phyloP scores from a whole-genome alignment of 2,329 filamentous ascomycete genomes.

The Scedosporium minutisporum region DNA sequence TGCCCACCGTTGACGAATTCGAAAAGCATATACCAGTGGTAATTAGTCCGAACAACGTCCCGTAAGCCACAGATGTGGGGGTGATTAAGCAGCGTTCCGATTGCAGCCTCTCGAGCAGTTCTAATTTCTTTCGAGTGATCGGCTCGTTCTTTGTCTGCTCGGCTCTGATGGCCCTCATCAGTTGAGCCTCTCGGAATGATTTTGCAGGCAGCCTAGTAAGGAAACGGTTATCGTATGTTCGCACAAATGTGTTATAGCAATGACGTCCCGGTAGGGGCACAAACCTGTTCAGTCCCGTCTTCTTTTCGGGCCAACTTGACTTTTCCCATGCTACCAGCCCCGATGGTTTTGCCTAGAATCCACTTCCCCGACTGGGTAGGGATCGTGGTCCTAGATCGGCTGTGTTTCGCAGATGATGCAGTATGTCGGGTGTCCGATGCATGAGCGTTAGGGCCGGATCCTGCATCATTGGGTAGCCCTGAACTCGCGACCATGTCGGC shows the following conservation, averaged over 20 bases:
- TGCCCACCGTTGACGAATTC: slow-evolving; percentile 98
- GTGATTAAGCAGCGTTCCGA: slow-evolving; percentile 87
- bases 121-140: slow-evolving; percentile 95
- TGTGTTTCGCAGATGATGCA: slow-evolving; percentile 27
- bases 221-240: background rate
- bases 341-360: slow-evolving; percentile 93
- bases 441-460: background rate
- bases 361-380: slow-evolving; percentile 85
- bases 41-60: slow-evolving; percentile 89
- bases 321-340: slow-evolving; percentile 97
- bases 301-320: slow-evolving; percentile 90
- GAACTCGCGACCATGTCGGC: background rate
- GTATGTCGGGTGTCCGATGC: background rate
- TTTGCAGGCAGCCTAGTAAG: slow-evolving; percentile 79
- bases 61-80: slow-evolving; percentile 94
- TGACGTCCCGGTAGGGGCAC: background rate
- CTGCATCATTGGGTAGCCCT: background rate
- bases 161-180: slow-evolving; percentile 68
- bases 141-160: slow-evolving; percentile 72
- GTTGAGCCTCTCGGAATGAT: slow-evolving; percentile 87
- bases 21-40: slow-evolving; percentile 99
- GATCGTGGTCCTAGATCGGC: slow-evolving; percentile 67
- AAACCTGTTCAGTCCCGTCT: slow-evolving; percentile 81
- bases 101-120: slow-evolving; percentile 89
- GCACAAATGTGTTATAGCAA: background rate